These are phyloP conservation scores for Zancudomyces culisetae DNA, from an alignment of 371 early-diverging fungal genomes.

Conservation along the genomic window DNA sequence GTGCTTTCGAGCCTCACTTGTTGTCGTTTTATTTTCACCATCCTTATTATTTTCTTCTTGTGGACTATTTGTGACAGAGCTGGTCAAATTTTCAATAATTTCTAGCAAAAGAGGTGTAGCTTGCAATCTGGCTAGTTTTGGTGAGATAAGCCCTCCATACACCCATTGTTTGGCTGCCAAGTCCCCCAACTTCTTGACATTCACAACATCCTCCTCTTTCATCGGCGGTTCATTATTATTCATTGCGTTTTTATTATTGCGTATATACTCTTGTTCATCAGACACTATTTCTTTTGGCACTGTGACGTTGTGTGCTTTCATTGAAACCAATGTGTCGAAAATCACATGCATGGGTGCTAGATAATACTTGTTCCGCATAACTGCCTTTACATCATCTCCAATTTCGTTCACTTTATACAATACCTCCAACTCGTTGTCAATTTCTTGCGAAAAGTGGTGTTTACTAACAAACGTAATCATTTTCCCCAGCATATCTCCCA, in stretches of 20 bases:
- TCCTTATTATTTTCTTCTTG: not conserved
- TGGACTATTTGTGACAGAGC: not conserved
- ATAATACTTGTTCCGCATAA: slow-evolving; percentile 6
- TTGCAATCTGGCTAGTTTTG: not conserved
- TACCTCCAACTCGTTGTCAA: not conserved
- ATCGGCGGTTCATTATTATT: too few species aligned
- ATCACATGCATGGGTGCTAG: slow-evolving; percentile 11
- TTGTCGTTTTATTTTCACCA: not conserved
- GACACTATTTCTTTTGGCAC: slow-evolving; percentile 10
- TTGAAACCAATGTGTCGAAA: slow-evolving; percentile 15
- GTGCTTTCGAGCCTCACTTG: too few species aligned
- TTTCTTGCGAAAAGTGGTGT: not conserved
- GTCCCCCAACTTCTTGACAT: not conserved
- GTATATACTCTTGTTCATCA: not conserved
- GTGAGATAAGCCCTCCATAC: not conserved
- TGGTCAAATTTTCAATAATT: not conserved
- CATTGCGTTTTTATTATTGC: too few species aligned
- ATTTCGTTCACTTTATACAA: slow-evolving; percentile 7
- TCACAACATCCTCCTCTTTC: not conserved
- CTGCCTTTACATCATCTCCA: slow-evolving; percentile 4
- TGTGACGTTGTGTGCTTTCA: slow-evolving; percentile 9
- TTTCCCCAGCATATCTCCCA: slow-evolving; percentile 6
- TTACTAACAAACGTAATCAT: not conserved
- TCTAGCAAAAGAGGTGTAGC: not conserved
- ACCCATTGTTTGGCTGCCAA: slow-evolving; percentile 4